These are phyloP conservation scores for Scedosporium minutisporum DNA, from an alignment of 2,329 filamentous ascomycete genomes.

Conservation along the genomic window DNA sequence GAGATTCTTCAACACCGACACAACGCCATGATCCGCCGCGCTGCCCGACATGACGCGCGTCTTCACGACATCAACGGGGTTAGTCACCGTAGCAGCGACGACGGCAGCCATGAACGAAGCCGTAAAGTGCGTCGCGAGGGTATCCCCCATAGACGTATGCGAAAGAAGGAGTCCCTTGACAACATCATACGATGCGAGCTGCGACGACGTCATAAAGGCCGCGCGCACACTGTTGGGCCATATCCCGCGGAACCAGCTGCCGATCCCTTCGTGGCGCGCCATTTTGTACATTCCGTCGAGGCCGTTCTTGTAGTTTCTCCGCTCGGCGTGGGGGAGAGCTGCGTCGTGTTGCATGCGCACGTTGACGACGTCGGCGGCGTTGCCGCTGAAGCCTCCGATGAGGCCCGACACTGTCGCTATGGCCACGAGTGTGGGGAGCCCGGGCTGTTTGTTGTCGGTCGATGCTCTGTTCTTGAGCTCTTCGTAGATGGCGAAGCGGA, in stretches of 20 bases:
- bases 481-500: constrained; percentile 94
- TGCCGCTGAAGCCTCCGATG: constrained; percentile 79
- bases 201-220: constrained; percentile 78
- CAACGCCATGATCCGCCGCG: constrained; percentile 39
- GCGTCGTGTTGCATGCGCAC: constrained; percentile 96
- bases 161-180: constrained; percentile 64
- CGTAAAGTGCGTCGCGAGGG: constrained; percentile 66
- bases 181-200: constrained; percentile 75
- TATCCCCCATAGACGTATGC: constrained; percentile 58
- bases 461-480: constrained; percentile 69
- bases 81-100: constrained; percentile 75
- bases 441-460: constrained; percentile 39
- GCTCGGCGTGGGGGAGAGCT: constrained; percentile 60
- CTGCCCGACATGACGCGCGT: constrained; percentile 72
- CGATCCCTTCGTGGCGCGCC: constrained; percentile 71
- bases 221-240: constrained; percentile 74
- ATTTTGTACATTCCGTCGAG: constrained; percentile 80
- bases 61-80: constrained; percentile 82
- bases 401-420: constrained; percentile 81
- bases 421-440: constrained; percentile 67
- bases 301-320: constrained; percentile 83
- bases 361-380: constrained; percentile 92
- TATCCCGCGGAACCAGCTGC: constrained; percentile 72
- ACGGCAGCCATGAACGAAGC: constrained; percentile 72
- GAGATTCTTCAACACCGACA: constrained; percentile 54